A percentile compares a stretch with the other conserved stretches of the same genome.
Evolutionary conservation across 106 monocot species (phyloP).

Genomic region (Allium cepa): DNA sequence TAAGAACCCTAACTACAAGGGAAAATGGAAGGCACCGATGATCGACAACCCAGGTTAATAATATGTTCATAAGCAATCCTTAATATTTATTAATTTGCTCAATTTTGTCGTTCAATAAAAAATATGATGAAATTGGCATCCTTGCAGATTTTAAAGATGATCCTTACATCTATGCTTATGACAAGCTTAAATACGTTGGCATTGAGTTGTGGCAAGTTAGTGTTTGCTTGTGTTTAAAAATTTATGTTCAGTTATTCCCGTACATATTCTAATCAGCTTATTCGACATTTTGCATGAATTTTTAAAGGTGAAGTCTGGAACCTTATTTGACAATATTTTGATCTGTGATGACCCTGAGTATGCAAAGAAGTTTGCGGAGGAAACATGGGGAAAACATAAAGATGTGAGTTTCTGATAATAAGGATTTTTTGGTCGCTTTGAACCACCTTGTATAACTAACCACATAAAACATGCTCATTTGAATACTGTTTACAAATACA

Average conservation of each 20-base stretch:
- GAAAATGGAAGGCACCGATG: slow-evolving; percentile 76
- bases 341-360: slow-evolving; percentile 82
- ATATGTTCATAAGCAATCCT: no score
- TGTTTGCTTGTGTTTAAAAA: not conserved
- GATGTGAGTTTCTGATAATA: slow-evolving; percentile 18
- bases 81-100: no score
- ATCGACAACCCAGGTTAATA: slow-evolving; percentile 64
- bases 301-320: slow-evolving; percentile 65
- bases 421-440: slow-evolving; percentile 11
- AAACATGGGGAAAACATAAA: slow-evolving; percentile 57
- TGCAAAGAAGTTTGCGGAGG: slow-evolving; percentile 74
- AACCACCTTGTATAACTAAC: not conserved
- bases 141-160: slow-evolving; percentile 65
- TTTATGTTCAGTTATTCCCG: not conserved
- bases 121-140: slow-evolving; percentile 1
- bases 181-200: slow-evolving; percentile 52
- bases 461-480: not conserved
- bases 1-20: slow-evolving; percentile 71
- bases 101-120: not conserved
- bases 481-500: slow-evolving; percentile 3
- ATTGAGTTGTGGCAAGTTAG: slow-evolving; percentile 60
- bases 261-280: not conserved
- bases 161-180: slow-evolving; percentile 54
- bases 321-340: slow-evolving; percentile 73
- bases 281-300: slow-evolving; percentile 9